Conservation (phyloP, 2,329 filamentous ascomycete species). For the Colletotrichum gloeosporioides region DNA sequence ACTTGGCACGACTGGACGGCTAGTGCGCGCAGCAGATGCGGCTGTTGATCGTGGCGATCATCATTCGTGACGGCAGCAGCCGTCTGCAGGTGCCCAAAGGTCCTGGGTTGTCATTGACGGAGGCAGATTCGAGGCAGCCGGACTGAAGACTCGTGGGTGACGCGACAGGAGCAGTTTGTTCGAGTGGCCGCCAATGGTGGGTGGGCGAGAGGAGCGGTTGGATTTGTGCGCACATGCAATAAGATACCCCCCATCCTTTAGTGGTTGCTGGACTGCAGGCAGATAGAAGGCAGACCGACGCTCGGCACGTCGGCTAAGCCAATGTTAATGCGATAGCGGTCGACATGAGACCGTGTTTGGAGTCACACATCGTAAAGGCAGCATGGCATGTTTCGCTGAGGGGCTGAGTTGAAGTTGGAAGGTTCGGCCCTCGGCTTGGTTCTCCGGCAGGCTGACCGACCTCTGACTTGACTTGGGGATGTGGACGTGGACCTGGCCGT, state of each 20-base stretch:
- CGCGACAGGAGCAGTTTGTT: neutral
- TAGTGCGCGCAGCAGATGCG: neutral
- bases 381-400: neutral
- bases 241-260: conserved; percentile 9
- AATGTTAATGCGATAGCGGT: conserved; percentile 5
- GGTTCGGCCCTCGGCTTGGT: neutral
- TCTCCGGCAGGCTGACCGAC: neutral
- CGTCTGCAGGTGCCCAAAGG: neutral
- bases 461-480: neutral
- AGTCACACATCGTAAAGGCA: neutral
- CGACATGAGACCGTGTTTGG: neutral
- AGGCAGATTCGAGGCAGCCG: neutral
- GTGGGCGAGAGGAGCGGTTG: neutral
- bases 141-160: neutral
- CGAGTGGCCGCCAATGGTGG: conserved; percentile 6
- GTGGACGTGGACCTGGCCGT: neutral
- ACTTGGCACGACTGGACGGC: conserved; percentile 6
- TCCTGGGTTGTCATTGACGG: neutral
- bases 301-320: conserved; percentile 8
- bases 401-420: neutral
- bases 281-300: neutral
- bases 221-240: conserved; percentile 18
- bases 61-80: conserved; percentile 9
- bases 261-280: neutral
- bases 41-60: conserved; percentile 17